Conservation (phyloP, 495 filamentous ascomycete genomes). For the Tuber microsphaerosporum region DNA sequence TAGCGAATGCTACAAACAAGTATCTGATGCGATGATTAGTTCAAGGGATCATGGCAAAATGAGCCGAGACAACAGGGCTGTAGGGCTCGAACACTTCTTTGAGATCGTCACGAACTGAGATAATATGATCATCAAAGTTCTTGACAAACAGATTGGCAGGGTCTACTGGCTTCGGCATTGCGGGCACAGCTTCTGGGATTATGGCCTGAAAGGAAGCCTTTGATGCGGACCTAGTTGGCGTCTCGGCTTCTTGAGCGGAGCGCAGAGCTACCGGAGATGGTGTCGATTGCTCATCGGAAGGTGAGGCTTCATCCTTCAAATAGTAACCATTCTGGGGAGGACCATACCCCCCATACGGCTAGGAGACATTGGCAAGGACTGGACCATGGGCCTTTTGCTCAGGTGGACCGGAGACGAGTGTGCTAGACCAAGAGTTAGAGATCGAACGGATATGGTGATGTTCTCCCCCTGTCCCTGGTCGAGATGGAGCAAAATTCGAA, state of each 20-base stretch:
- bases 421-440: too few relatives aligned
- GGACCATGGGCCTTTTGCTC: too few relatives aligned
- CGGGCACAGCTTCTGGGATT: conserved; percentile 29
- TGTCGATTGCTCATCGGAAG: conserved; percentile 30
- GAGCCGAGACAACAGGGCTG: conserved; percentile 89
- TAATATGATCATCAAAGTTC: conserved; percentile 57
- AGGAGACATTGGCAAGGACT: conserved; percentile 21
- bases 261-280: conserved; percentile 22
- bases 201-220: conserved; percentile 25
- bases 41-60: conserved; percentile 77
- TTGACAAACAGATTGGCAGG: conserved; percentile 95
- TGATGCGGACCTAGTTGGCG: conserved; percentile 19
- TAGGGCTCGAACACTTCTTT: conserved; percentile 71
- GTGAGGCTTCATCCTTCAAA: conserved; percentile 22
- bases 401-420: too few relatives aligned
- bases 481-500: too few relatives aligned
- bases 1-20: conserved; percentile 94
- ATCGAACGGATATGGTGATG: too few relatives aligned
- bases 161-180: conserved; percentile 34
- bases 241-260: conserved; percentile 14
- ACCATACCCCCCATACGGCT: conserved; percentile 25
- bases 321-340: conserved; percentile 16
- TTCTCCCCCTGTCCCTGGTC: too few relatives aligned
- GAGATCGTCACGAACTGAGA: conserved; percentile 46
- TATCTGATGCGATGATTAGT: conserved; percentile 88